These are phyloP conservation scores for Scolecobasidium constrictum DNA, from an alignment of 2,329 filamentous ascomycete genomes.

Conservation along the genomic window DNA sequence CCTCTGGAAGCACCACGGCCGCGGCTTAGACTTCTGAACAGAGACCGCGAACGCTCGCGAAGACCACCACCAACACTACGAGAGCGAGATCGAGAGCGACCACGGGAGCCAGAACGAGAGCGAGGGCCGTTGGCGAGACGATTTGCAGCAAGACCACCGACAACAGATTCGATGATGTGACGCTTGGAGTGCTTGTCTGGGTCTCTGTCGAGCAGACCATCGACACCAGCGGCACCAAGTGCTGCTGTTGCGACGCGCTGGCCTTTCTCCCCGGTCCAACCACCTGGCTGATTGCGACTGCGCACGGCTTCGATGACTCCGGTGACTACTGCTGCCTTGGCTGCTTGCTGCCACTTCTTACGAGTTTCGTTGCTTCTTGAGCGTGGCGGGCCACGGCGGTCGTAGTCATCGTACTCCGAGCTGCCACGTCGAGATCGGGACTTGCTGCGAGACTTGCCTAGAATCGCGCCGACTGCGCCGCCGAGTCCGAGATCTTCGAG, in stretches of 20 bases:
- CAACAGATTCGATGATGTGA: conserved; percentile 73
- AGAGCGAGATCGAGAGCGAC: conserved; percentile 26
- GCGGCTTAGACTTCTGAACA: conserved; percentile 30
- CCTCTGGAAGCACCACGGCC: conserved; percentile 27
- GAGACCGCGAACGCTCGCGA: conserved; percentile 50
- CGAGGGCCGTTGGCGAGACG: conserved; percentile 73
- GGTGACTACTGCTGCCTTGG: conserved; percentile 81
- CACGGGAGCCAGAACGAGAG: conserved; percentile 51
- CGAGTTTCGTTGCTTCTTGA: conserved; percentile 41
- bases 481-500: conserved; percentile 49
- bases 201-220: conserved; percentile 59
- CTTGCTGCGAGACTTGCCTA: conserved; percentile 47
- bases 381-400: conserved; percentile 23
- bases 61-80: conserved; percentile 48
- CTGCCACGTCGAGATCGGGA: conserved; percentile 36
- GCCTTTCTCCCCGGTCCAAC: conserved; percentile 84
- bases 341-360: conserved; percentile 57
- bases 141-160: conserved; percentile 80
- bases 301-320: conserved; percentile 89
- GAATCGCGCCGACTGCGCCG: conserved; percentile 38
- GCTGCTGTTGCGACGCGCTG: conserved; percentile 87
- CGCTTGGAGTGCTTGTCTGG: conserved; percentile 66
- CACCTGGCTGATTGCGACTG: conserved; percentile 75
- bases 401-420: conserved; percentile 21
- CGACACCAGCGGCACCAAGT: conserved; percentile 72